A percentile compares a stretch with the other conserved stretches of the same genome.
phyloP scores from a whole-genome alignment of 2,329 filamentous ascomycete species.

The Penicillium sp. region DNA sequence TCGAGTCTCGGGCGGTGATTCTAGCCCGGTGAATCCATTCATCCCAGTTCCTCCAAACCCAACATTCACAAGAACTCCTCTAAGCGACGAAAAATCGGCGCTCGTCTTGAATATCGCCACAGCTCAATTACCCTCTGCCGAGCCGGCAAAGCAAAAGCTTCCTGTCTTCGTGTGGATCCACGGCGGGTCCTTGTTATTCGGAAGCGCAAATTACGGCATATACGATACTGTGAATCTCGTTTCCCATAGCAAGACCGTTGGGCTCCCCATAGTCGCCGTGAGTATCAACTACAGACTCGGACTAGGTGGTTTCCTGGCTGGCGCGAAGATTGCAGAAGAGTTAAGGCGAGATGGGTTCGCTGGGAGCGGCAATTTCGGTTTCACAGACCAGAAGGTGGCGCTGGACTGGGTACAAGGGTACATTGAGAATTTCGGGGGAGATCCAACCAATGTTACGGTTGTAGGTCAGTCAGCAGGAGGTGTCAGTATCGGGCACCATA shows the following conservation, averaged over 20 bases:
- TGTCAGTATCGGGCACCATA: constrained; percentile 12
- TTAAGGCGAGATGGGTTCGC: constrained; percentile 5
- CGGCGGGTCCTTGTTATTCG: constrained; percentile 10
- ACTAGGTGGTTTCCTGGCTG: constrained; percentile 9
- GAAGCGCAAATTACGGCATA: constrained; percentile 12
- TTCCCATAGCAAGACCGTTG: constrained; percentile 6
- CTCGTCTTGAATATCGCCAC: constrained; percentile 7
- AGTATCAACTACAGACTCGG: constrained; percentile 13
- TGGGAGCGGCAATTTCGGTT: constrained; percentile 13
- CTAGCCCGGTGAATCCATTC: constrained; percentile 7
- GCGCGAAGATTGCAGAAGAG: constrained; percentile 7
- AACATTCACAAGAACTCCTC: constrained; percentile 1
- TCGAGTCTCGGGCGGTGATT: neutral
- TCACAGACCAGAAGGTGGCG: constrained; percentile 11
- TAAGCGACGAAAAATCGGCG: constrained; percentile 6
- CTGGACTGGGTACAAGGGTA: constrained; percentile 11
- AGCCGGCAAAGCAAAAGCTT: neutral
- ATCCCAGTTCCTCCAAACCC: constrained; percentile 12
- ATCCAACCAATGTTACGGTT: constrained; percentile 5
- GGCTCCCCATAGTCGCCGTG: constrained; percentile 4
- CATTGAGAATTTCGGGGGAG: constrained; percentile 9
- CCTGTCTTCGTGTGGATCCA: constrained; percentile 10
- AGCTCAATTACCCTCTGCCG: neutral
- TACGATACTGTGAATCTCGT: constrained; percentile 13
- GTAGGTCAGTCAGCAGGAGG: constrained; percentile 12